A percentile compares a stretch with the other conserved stretches of the same genome.
Conservation (phyloP, 805 yeast species). For the Kockiozyma suomiensis region DNA sequence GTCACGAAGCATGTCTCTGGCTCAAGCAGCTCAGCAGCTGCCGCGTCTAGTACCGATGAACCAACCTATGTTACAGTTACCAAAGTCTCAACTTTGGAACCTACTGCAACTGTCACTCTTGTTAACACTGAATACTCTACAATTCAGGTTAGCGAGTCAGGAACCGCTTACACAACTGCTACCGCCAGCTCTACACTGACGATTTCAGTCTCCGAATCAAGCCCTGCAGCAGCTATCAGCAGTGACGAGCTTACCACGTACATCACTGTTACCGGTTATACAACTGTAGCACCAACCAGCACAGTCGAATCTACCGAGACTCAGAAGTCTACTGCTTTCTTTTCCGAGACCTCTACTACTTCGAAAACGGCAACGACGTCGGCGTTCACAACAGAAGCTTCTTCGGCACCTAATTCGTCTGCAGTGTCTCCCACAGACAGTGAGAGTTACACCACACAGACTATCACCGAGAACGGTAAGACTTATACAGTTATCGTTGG, state of each 20-base stretch:
- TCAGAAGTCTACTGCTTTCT: background rate
- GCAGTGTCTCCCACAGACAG: background rate
- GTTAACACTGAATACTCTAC: conserved; percentile 6
- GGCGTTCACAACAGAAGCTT: background rate
- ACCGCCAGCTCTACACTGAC: background rate
- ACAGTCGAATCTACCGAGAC: background rate
- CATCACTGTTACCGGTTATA: conserved; percentile 9
- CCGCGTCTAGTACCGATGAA: background rate
- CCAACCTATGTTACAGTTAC: conserved; percentile 8
- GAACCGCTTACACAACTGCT: conserved; percentile 4
- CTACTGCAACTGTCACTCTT: conserved; percentile 8
- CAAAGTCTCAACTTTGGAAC: background rate
- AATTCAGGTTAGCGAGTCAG: background rate
- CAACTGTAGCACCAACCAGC: conserved; percentile 10
- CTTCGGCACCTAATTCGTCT: background rate
- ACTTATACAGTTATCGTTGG: conserved; percentile 5
- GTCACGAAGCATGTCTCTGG: background rate
- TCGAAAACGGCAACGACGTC: background rate
- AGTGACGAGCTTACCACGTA: conserved; percentile 10
- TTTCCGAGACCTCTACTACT: background rate
- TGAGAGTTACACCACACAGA: background rate
- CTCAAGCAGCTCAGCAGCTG: background rate
- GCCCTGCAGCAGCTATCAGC: background rate
- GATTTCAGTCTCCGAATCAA: background rate
- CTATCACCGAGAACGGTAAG: conserved; percentile 2